Conservation (phyloP, 495 filamentous ascomycete species). For the Penicillium parvum region DNA sequence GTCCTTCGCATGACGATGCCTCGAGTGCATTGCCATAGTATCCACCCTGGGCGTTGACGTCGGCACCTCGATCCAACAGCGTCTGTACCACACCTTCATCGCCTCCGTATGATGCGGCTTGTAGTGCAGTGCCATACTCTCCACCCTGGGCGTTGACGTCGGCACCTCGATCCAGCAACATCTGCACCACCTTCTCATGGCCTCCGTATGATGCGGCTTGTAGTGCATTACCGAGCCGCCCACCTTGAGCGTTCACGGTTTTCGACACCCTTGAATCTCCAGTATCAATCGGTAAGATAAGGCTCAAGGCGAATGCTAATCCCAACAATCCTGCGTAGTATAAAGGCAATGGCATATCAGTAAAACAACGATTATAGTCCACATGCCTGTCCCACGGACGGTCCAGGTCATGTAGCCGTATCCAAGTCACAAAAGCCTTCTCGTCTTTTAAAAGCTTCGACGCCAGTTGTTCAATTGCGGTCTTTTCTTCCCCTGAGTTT, state of each 20-base stretch:
- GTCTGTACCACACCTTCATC: constrained; percentile 13
- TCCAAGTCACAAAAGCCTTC: constrained; percentile 3
- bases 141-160: constrained; percentile 19
- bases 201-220: constrained; percentile 14
- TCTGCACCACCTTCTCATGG: constrained; percentile 16
- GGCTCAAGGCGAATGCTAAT: constrained; percentile 1
- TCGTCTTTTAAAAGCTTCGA: constrained; percentile 11
- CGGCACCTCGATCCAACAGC: constrained; percentile 9
- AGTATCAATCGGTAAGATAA: neutral
- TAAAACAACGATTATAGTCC: neutral
- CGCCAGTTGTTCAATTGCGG: neutral
- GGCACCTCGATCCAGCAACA: constrained; percentile 19
- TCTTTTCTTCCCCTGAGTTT: neutral
- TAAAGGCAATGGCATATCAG: constrained; percentile 2
- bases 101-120: constrained; percentile 12
- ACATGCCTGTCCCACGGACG: neutral
- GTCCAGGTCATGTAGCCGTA: constrained; percentile 8
- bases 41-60: too few relatives aligned
- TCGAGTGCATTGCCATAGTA: too few relatives aligned
- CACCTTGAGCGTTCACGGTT: constrained; percentile 13
- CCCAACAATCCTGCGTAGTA: constrained; percentile 10
- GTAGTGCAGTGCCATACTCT: constrained; percentile 8
- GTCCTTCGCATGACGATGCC: too few relatives aligned
- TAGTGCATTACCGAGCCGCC: constrained; percentile 10
- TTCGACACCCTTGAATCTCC: neutral